Conservation (phyloP, 768 basidiomycete species). For the Boletus rubescentipes region DNA sequence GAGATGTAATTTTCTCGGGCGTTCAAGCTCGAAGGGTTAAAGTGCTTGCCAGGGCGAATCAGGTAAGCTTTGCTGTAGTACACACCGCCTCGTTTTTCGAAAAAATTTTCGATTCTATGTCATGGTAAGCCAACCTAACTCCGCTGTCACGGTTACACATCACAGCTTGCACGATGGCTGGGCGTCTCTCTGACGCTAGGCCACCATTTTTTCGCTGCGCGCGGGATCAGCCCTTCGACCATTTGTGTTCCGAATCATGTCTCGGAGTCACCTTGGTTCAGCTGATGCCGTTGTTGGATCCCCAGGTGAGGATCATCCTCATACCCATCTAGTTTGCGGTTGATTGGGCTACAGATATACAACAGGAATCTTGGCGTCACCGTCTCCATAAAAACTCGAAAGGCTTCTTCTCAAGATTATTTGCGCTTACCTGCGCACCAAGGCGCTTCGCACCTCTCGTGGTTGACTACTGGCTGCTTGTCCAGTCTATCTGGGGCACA, state of each 20-base stretch:
- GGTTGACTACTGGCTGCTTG: background rate
- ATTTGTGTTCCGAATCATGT: background rate
- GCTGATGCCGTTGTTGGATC: background rate
- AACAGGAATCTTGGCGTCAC: background rate
- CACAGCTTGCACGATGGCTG: no score
- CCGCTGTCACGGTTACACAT: no score
- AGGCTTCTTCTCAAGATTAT: background rate
- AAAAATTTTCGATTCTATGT: no score
- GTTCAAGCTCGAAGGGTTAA: no score
- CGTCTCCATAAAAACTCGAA: background rate
- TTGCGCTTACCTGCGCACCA: background rate
- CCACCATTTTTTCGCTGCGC: no score
- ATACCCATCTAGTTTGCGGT: background rate
- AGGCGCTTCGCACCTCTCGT: background rate
- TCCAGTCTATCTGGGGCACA: background rate
- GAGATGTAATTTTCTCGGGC: no score
- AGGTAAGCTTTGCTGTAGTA: no score
- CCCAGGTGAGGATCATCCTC: background rate
- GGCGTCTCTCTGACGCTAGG: constrained; percentile 34
- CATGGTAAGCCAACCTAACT: no score
- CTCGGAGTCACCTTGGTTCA: background rate
- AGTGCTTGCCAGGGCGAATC: no score
- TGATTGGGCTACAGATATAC: background rate
- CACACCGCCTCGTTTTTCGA: no score
- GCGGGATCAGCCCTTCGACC: no score